A percentile compares a stretch with the other conserved stretches of the same genome.
These are phyloP conservation scores for Scedosporium aurantiacum DNA, from an alignment of 2,329 filamentous ascomycete genomes.

Conservation along the genomic window DNA sequence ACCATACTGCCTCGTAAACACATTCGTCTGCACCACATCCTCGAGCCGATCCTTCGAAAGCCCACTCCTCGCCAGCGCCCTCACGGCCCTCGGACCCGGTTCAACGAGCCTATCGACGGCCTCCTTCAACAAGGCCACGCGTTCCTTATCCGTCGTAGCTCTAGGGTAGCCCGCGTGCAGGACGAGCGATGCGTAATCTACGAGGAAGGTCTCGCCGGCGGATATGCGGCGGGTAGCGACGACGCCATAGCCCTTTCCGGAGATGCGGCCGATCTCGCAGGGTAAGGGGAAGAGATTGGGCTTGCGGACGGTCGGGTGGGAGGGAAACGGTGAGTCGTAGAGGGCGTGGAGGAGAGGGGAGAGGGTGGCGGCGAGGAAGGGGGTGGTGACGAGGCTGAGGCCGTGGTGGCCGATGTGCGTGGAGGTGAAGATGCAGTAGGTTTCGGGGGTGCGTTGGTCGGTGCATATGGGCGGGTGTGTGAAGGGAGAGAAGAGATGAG, in stretches of 20 bases:
- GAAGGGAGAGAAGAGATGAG: neutral
- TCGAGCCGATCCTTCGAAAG: neutral
- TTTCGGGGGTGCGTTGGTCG: neutral
- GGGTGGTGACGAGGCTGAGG: constrained; percentile 47
- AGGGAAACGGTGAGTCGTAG: neutral
- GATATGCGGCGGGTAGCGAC: constrained; percentile 6
- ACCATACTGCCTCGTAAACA: neutral
- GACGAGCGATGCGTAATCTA: constrained; percentile 2
- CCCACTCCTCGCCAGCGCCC: neutral
- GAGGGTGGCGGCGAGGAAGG: constrained; percentile 23
- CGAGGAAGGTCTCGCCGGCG: constrained; percentile 3
- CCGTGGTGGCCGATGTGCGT: constrained; percentile 1
- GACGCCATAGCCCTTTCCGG: constrained; percentile 6
- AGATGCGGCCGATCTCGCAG: neutral
- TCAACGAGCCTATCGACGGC: constrained; percentile 4
- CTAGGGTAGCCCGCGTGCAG: neutral
- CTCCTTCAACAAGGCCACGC: neutral
- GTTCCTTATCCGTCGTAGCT: neutral
- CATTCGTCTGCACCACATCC: constrained; percentile 6
- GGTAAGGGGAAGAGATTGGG: neutral
- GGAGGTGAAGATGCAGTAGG: constrained; percentile 3
- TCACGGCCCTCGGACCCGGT: neutral
- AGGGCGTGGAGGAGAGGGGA: neutral
- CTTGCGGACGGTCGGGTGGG: neutral
- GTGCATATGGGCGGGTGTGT: neutral